Conservation (phyloP, 2,329 filamentous ascomycete genomes). For the Sporothrix brunneoviolacea region DNA sequence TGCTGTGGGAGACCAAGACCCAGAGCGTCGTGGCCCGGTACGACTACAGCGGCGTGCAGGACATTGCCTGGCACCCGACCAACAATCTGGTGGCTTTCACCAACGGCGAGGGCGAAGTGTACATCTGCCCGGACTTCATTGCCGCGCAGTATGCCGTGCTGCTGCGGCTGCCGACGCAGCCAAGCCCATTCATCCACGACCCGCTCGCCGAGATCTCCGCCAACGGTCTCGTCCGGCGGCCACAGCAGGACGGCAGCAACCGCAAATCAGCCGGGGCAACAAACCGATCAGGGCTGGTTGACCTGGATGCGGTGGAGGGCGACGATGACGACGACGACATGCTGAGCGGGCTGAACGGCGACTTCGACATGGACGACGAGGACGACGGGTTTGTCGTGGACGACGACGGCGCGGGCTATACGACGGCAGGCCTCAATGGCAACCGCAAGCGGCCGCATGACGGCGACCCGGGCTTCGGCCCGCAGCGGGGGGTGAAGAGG, state of each 20-base stretch:
- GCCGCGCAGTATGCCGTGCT: constrained; percentile 50
- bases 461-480: constrained; percentile 43
- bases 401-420: constrained; percentile 90
- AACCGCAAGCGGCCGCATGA: constrained; percentile 41
- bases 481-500: constrained; percentile 40
- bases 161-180: constrained; percentile 56
- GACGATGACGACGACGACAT: constrained; percentile 10
- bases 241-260: constrained; percentile 2
- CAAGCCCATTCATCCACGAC: constrained; percentile 81
- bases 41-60: constrained; percentile 77
- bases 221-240: constrained; percentile 36
- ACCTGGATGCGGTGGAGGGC: constrained; percentile 3
- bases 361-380: constrained; percentile 51
- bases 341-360: constrained; percentile 42
- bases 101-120: constrained; percentile 86
- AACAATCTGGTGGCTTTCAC: constrained; percentile 89
- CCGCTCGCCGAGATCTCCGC: constrained; percentile 63
- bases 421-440: constrained; percentile 37
- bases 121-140: constrained; percentile 72
- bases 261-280: neutral
- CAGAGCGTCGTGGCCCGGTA: constrained; percentile 73
- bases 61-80: constrained; percentile 83
- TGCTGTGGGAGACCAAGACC: constrained; percentile 85
- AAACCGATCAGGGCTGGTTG: constrained; percentile 9
- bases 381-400: constrained; percentile 84